These are phyloP conservation scores for Pythium periplocum DNA, from an alignment of 352 stramenopile species.

Conservation along the genomic window DNA sequence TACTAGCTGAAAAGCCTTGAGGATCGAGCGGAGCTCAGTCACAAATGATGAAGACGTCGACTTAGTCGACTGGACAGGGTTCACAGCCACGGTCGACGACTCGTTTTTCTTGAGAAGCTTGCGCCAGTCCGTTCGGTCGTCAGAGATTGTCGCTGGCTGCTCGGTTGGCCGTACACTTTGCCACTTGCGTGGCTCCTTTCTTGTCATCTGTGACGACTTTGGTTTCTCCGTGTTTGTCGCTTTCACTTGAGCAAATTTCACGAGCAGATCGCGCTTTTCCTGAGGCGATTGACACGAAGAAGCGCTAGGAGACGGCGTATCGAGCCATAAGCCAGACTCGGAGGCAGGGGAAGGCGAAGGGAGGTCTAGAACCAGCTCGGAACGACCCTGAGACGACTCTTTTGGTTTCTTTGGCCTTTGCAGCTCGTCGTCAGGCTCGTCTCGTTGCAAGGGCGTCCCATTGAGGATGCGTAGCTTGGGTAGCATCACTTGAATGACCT, in stretches of 20 bases:
- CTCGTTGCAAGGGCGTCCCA: constrained; percentile 19
- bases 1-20: constrained; percentile 36
- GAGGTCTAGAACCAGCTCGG: constrained; percentile 6
- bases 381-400: background rate
- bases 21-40: constrained; percentile 41
- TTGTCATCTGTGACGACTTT: background rate
- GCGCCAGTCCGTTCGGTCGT: constrained; percentile 59
- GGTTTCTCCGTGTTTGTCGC: background rate
- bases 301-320: constrained; percentile 12
- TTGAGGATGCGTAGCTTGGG: constrained; percentile 59
- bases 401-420: constrained; percentile 1
- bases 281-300: constrained; percentile 17
- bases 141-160: constrained; percentile 40
- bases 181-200: constrained; percentile 6
- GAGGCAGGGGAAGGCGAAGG: constrained; percentile 4
- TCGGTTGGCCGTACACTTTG: constrained; percentile 48
- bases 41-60: constrained; percentile 20
- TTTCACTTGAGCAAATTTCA: constrained; percentile 12
- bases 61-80: too few relatives aligned
- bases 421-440: background rate
- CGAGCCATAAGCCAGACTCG: constrained; percentile 6
- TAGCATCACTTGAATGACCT: constrained; percentile 48
- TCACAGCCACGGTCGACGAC: too few relatives aligned
- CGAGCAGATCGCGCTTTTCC: constrained; percentile 26
- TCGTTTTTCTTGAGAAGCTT: constrained; percentile 47